A percentile compares a stretch with the other conserved stretches of the same genome.
Evolutionary conservation across 345 rosid genomes (phyloP).

Genomic region (Sisymbrium irio): DNA sequence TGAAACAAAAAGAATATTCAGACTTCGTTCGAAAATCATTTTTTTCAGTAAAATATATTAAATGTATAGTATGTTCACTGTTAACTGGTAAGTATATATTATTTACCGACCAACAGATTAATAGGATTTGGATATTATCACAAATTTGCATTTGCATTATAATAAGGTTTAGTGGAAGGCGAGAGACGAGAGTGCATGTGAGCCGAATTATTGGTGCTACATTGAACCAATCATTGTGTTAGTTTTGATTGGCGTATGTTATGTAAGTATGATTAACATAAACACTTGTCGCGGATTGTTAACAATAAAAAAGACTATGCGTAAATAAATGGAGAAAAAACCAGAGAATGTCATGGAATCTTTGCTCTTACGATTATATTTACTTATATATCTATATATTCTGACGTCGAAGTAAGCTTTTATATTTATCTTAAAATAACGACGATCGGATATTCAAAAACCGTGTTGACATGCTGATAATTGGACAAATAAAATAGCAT

Average conservation of each 20-base stretch:
- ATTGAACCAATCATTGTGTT: constrained; percentile 27
- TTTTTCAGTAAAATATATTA: background rate
- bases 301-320: background rate
- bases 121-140: background rate
- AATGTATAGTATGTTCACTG: background rate
- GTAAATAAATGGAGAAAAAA: background rate
- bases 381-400: background rate
- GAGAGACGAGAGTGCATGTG: constrained; percentile 27
- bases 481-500: background rate
- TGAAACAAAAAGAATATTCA: background rate
- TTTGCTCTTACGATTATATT: background rate
- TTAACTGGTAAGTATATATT: background rate
- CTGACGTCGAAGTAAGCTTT: background rate
- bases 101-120: background rate
- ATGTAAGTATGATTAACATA: constrained; percentile 19
- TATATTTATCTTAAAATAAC: background rate
- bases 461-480: background rate
- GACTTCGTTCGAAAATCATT: background rate
- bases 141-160: constrained; percentile 1
- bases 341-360: constrained; percentile 32
- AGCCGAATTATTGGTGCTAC: constrained; percentile 27
- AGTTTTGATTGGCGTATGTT: constrained; percentile 15
- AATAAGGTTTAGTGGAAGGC: constrained; percentile 11
- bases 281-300: constrained; percentile 22
- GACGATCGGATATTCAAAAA: background rate